Percentiles rank a stretch among this genome's conserved stretches.
Evolutionary conservation across 805 yeast species (phyloP).

Genomic region (Yamadazyma nakazawae): DNA sequence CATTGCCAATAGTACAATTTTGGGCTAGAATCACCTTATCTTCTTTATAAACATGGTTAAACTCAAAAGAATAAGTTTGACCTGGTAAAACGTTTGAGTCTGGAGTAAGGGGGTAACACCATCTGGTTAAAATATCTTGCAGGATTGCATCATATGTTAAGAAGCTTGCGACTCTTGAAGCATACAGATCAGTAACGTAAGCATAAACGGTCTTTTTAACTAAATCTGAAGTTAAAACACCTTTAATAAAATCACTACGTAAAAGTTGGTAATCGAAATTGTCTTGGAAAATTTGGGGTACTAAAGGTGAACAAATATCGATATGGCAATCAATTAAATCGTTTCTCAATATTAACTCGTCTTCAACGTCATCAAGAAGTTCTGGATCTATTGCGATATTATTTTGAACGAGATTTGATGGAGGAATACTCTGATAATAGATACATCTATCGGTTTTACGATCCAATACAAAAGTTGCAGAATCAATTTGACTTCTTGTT

Average conservation of each 20-base stretch:
- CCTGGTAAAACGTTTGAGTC: constrained; percentile 73
- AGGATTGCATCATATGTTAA: constrained; percentile 89
- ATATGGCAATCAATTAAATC: constrained; percentile 95
- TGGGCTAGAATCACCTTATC: constrained; percentile 86
- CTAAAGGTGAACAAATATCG: constrained; percentile 91
- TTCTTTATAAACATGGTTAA: constrained; percentile 87
- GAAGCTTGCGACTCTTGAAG: constrained; percentile 94
- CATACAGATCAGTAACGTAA: constrained; percentile 73
- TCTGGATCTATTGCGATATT: constrained; percentile 75
- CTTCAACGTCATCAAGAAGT: constrained; percentile 65
- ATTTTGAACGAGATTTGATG: constrained; percentile 35
- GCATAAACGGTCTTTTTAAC: constrained; percentile 89
- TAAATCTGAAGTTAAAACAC: constrained; percentile 86
- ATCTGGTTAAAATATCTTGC: constrained; percentile 85
- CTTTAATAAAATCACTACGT: constrained; percentile 84
- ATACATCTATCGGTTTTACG: constrained; percentile 71
- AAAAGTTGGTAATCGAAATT: constrained; percentile 90
- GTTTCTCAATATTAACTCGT: constrained; percentile 76
- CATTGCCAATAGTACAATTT: constrained; percentile 78
- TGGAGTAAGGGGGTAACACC: constrained; percentile 89
- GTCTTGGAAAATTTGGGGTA: constrained; percentile 93
- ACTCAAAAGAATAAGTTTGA: constrained; percentile 75
- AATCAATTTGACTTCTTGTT: constrained; percentile 75
- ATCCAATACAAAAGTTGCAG: constrained; percentile 83
- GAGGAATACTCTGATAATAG: constrained; percentile 77